Evolutionary conservation across 768 basidiomycete species (phyloP).

Genomic region (Atractiella rhizophila): DNA sequence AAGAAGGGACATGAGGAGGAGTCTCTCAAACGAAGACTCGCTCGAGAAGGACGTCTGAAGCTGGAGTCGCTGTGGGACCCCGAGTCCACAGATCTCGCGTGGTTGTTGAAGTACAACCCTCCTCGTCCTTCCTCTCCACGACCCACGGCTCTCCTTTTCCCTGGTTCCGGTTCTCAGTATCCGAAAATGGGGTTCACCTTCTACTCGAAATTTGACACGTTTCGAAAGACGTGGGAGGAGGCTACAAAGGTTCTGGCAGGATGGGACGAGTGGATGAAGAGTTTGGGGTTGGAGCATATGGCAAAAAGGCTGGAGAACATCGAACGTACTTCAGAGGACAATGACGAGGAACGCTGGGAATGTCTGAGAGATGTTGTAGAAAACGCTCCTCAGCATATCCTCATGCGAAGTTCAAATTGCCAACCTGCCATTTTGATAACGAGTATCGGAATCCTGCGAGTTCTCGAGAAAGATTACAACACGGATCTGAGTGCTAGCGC

Average conservation of each 20-base stretch:
- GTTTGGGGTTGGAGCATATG: slow-evolving; percentile 10
- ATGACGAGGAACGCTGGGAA: not conserved
- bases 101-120: too few species aligned
- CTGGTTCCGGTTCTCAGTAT: slow-evolving; percentile 16
- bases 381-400: slow-evolving; percentile 8
- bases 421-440: slow-evolving; percentile 18
- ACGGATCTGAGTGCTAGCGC: slow-evolving; percentile 3
- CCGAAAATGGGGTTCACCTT: slow-evolving; percentile 10
- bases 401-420: slow-evolving; percentile 15
- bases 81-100: too few species aligned
- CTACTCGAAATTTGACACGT: slow-evolving; percentile 7
- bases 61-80: too few species aligned
- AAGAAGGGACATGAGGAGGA: too few species aligned
- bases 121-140: too few species aligned
- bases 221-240: slow-evolving; percentile 14
- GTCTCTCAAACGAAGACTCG: too few species aligned
- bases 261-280: slow-evolving; percentile 15
- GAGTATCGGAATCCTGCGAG: slow-evolving; percentile 15
- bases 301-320: slow-evolving; percentile 12
- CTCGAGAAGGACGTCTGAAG: too few species aligned
- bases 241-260: slow-evolving; percentile 15
- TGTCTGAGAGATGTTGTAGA: not conserved
- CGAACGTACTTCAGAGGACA: slow-evolving; percentile 1
- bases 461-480: slow-evolving; percentile 11
- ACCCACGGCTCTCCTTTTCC: slow-evolving; percentile 14